Base-by-base conservation (phyloP, 2,329 filamentous ascomycete species). In the Fusarium miscanthi region DNA sequence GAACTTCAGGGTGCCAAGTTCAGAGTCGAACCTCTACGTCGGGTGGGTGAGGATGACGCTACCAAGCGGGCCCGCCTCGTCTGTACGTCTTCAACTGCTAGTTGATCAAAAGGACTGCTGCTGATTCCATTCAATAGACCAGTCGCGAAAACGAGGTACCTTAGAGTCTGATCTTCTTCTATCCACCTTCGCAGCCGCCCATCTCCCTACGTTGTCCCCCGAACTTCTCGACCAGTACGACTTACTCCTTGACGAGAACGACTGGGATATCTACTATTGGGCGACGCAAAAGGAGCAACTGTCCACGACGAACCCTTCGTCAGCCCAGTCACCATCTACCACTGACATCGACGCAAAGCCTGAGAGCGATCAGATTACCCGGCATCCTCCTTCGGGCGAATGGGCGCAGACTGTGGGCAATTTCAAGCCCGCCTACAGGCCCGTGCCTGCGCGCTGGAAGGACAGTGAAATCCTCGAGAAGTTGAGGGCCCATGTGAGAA, bases 201-300 rank as follows among this genome's bases (percentile, higher is more conserved):
- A 97, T 82, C 91, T 99, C 27, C 85, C 87, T 46, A 85, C 84
- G 69, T 97, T 99, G 93, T 89, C 88, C 3, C 82, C 85, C 10
- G 82, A 86, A 56, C 93, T 97, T 80, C 90, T 98, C 76, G 83
- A 89, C 76, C 90, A 97, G 82, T 98, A 96, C 85, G 95, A 98
- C 81, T 85, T 88, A 33, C 97, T 99, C 86, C 90, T 99, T 63
- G 96, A 99, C 83, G 96, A 99, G 85, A 99, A 99, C 83, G 96
- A 99, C 85, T 99, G 96, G 96, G 96, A 99, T 81, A 98, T 99
- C 70, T 99, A 99, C 87, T 99, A 99, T 87, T 99, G 96, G 96
- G 94, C 93, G 7, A 99, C 96, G 21, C 96, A 99, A 83, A 91
- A 94, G 76, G 81, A 82, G 72, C 75, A 89, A 38, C 81, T 85